Base-by-base conservation (phyloP, 176 grass and related monocot species). In the Ensete ventricosum region DNA sequence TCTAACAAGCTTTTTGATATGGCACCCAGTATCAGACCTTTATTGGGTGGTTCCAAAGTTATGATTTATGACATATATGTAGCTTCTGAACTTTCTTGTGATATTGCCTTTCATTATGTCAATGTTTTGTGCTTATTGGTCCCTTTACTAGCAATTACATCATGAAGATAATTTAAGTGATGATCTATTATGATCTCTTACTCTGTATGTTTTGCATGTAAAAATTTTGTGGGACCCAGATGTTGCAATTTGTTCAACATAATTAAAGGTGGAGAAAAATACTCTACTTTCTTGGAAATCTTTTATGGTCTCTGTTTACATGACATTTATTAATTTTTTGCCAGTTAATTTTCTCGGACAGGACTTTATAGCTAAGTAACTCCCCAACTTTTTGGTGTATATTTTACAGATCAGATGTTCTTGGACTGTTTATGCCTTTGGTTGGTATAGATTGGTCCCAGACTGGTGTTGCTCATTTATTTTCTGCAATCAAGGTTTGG, bases 361-460 rank as follows among this genome's bases (percentile, higher is more conserved):
- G 0, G 8, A 60, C n/a, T 60, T 6, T 67, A 26, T 22, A 16
- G 26, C 13, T 34, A 3, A 67, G 26, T 34, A 70, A 51, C 1
- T 20, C 51, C 8, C 52, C 2, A 11, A 52, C 51, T 0, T 20
- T n/a, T 26, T 55, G 9, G 50, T 26, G 24, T 72, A 50, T 73
- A 84, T 79, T 75, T 84, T 55, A 75, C 72, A 93, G 93, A 71
- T 97, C 93, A 68, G 93, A 97, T 82, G 93, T 97, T 86, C 93
- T 97, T 72, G 93, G 93, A 79, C 93, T 90, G 77, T 93, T 97
- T 76, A 97, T 97, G 93, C 93, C 93, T 73, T 43, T 97, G 71
- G 90, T 97, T 77, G 93, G 93, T 85, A 83, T 90, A 76, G 93
- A 97, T 90, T 97, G 93, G 93, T 93, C 90, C 71, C 93, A 97